These are phyloP conservation scores for Termitomyces sp. DNA, from an alignment of 768 basidiomycete species.

Conservation along the genomic window DNA sequence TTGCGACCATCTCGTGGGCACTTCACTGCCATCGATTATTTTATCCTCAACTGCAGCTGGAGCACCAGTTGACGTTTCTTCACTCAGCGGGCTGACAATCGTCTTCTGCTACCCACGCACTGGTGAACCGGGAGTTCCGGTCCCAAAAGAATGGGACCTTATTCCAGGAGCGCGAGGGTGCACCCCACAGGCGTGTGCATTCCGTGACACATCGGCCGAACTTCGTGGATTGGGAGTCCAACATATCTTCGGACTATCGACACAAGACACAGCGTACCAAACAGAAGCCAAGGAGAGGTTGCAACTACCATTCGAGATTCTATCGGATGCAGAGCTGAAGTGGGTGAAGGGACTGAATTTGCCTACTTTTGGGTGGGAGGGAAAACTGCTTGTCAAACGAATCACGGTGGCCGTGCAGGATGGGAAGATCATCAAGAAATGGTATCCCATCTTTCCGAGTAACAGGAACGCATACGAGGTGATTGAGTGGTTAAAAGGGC, in stretches of 20 bases:
- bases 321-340: constrained; percentile 16
- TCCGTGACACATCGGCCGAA: constrained; percentile 17
- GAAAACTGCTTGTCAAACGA: constrained; percentile 14
- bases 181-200: constrained; percentile 21
- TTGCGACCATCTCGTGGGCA: constrained; percentile 16
- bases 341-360: constrained; percentile 14
- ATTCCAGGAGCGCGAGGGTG: constrained; percentile 22
- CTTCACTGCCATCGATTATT: constrained; percentile 10
- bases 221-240: constrained; percentile 15
- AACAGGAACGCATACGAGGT: constrained; percentile 17
- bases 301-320: constrained; percentile 17
- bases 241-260: constrained; percentile 19
- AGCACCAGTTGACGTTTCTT: constrained; percentile 13
- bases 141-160: constrained; percentile 18
- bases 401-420: constrained; percentile 14
- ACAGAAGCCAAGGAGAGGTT: constrained; percentile 18
- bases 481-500: constrained; percentile 16
- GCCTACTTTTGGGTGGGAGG: constrained; percentile 20
- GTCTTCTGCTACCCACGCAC: constrained; percentile 21
- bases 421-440: constrained; percentile 15
- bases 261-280: constrained; percentile 19
- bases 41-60: constrained; percentile 15
- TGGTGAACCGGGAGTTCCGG: constrained; percentile 13
- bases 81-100: constrained; percentile 15
- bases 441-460: constrained; percentile 19